Conservation (phyloP, 78 protist genomes). For the Diacronema lutheri region DNA sequence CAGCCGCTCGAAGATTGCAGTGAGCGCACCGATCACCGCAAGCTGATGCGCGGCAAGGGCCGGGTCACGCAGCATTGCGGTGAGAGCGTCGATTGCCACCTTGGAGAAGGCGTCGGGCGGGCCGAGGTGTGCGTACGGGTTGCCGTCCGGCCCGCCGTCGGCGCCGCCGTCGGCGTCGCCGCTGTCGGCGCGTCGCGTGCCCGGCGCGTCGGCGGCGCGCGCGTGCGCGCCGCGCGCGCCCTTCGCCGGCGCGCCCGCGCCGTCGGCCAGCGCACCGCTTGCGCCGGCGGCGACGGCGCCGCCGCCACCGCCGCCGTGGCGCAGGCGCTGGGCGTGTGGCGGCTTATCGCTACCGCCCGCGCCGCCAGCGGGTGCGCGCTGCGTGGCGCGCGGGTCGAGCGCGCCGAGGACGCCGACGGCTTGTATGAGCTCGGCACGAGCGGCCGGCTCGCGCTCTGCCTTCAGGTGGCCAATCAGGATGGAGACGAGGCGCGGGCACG, state of each 20-base stretch:
- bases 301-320: neutral
- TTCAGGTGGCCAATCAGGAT: constrained; percentile 45
- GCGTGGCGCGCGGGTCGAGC: constrained; percentile 95
- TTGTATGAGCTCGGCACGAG: constrained; percentile 71
- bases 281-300: neutral
- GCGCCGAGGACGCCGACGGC: constrained; percentile 96
- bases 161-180: too few relatives aligned
- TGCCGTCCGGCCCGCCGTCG: too few relatives aligned
- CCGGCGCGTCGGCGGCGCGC: too few relatives aligned
- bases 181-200: too few relatives aligned
- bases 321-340: neutral
- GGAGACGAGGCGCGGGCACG: constrained; percentile 76
- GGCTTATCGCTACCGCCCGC: neutral
- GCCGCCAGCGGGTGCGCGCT: neutral
- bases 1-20: constrained; percentile 71
- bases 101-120: too few relatives aligned
- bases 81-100: constrained; percentile 62
- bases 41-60: constrained; percentile 1
- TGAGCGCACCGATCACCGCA: neutral
- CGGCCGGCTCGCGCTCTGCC: constrained; percentile 21
- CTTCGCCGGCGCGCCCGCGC: neutral
- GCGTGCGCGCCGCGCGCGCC: too few relatives aligned
- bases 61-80: neutral
- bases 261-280: neutral
- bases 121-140: too few relatives aligned